Evolutionary conservation across 495 filamentous ascomycete genomes (phyloP).

Genomic region (Neurospora hispaniola): DNA sequence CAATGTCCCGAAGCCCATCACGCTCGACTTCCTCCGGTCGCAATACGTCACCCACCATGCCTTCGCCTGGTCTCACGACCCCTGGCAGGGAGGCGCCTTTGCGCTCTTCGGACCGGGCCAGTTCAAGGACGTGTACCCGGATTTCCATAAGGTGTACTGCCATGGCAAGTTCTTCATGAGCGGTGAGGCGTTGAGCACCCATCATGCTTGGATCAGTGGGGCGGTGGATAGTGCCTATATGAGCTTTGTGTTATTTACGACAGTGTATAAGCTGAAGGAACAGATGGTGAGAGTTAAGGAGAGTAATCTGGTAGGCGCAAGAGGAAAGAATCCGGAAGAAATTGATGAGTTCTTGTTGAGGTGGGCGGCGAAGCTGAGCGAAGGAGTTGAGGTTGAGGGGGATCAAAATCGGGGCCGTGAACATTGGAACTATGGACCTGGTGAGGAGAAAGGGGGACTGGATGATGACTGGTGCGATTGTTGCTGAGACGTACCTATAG

Average conservation of each 20-base stretch:
- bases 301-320: not conserved
- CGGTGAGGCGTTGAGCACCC: slow-evolving; percentile 30
- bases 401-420: not conserved
- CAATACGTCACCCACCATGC: slow-evolving; percentile 23
- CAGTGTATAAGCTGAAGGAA: not conserved
- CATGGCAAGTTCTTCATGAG: slow-evolving; percentile 22
- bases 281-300: not conserved
- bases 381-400: not conserved
- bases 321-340: not conserved
- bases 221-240: slow-evolving; percentile 19
- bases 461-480: not conserved
- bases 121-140: slow-evolving; percentile 25
- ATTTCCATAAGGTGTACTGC: slow-evolving; percentile 14
- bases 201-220: slow-evolving; percentile 36
- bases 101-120: slow-evolving; percentile 36
- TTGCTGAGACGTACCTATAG: not conserved
- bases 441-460: not conserved
- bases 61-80: slow-evolving; percentile 28
- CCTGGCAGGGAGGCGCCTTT: slow-evolving; percentile 31
- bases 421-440: not conserved
- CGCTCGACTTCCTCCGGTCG: slow-evolving; percentile 5
- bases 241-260: not conserved
- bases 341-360: slow-evolving; percentile 2
- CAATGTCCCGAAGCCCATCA: slow-evolving; percentile 5
- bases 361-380: not conserved